Base-by-base conservation (phyloP, 768 basidiomycete genomes). In the Gymnopilus dilepis region DNA sequence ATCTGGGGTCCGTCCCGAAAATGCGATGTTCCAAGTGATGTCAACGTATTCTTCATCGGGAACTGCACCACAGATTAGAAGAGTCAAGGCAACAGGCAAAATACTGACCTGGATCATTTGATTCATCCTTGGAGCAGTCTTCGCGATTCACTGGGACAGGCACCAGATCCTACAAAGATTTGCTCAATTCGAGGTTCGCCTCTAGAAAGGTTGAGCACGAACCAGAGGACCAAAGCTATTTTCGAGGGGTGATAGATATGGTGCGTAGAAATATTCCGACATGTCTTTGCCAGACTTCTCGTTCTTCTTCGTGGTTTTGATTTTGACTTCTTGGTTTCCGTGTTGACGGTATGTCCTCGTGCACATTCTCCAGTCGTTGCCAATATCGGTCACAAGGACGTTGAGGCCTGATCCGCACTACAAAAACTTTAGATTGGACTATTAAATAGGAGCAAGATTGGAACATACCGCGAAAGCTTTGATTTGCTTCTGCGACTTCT, bases 1-100 rank as follows among this genome's bases (percentile, higher is more conserved):
- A 2, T 24, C 64, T 5, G 68, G 70, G 2, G 72, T 62, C 17
- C 60, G 63, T 11, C 71, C 73, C 0, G 74, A 71, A 34, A 71
- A 76, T 1, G 69, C 67, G 30, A 79, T 62, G 3, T 72, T 73
- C 77, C 77, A 78, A 8, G 65, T 69, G 9, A 79, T 62, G n/a
- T 75, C 67, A 33, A 78, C 60, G 24, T 60, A 70, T 19, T 73
- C 69, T 33, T 53, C 54, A 28, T 70, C 72, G 54, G 43, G 24
- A 42, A 45, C 45, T 45, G 6, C 19, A 22, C 22, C 12, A 24
- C 0, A 24, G 26, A 45, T 21, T 34, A 31, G 28, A 24, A 24
- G 41, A 30, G 19, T 9, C 2, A 11, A 42, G 26, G 33, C 6
- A 19, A 37, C n/a, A 19, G 26, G 19, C 48, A 12, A 33, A 45